Evolutionary conservation across 805 yeast genomes (phyloP), one percentile per base, ranked within the genome.

Genomic region (Groenewaldozyma tartarivorans): DNA sequence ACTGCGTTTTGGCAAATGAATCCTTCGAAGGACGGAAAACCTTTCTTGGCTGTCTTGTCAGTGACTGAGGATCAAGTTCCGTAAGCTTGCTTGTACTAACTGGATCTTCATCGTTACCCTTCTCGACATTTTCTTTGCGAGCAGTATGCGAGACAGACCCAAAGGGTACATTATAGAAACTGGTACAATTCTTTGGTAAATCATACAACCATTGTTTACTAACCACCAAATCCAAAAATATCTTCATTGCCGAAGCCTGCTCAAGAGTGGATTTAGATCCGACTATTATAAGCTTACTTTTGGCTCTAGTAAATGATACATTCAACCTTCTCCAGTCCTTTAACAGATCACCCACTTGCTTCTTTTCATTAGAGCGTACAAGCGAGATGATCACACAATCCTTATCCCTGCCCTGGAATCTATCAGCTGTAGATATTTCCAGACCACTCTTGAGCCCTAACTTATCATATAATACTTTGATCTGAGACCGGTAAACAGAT

Each of bases 401-500:
- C 53, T 90, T 92, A 60, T 92, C 99, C 42, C 96, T 71, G 0
- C 98, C 99, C 62, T 92, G 98, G 53, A 82, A 90, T 54, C 81
- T 85, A 60, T 92, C 99, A 0, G 96, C 97, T 0, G 99, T 92
- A 42, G 90, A 65, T 24, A 84, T 70, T 50, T 92, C 97, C 22
- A 92, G 36, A 24, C 29, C 29, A 24, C 29, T 24, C 13, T 24
- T 24, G 7, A 7, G 7, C 44, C 51, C 45, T 57, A 57, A 31
- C 31, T 46, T 52, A 20, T 58, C 57, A 35, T 55, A 49, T 33
- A 81, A 60, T n/a, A 70, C 55, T 24, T 69, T 56, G 24, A 87
- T 60, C 56, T 92, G 99, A 0, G 88, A 85, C 30, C 94, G 67
- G 58, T 92, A 90, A 40, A 86, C 75, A 0, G 97, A 79, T 78